A percentile compares a stretch with the other conserved stretches of the same genome.
phyloP scores from a whole-genome alignment of 305 asterid species.

The Galium porrigens region DNA sequence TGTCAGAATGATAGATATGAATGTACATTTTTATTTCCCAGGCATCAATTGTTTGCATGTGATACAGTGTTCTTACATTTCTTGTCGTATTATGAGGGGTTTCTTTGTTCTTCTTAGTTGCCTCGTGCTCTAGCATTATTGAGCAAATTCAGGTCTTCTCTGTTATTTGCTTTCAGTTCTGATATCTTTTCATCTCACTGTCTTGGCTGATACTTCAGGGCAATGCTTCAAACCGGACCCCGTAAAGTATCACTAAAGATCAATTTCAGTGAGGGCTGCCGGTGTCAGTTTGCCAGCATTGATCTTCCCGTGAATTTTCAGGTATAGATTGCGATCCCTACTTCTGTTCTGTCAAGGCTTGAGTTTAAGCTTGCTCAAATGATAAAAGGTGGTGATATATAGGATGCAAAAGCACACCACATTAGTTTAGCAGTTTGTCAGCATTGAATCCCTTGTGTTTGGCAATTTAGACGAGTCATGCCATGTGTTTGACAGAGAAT shows the following conservation, averaged over 20 bases:
- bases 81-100: background rate
- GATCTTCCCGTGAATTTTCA: conserved; percentile 18
- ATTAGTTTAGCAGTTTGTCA: background rate
- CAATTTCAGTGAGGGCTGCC: conserved; percentile 23
- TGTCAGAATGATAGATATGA: background rate
- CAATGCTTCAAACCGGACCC: conserved; percentile 19
- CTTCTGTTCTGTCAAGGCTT: background rate
- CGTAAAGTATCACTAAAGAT: conserved; percentile 18
- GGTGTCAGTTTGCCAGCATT: conserved; percentile 16
- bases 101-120: background rate
- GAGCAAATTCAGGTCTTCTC: background rate
- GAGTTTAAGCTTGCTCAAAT: background rate
- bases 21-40: conserved; percentile 1
- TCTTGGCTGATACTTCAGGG: conserved; percentile 12
- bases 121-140: background rate
- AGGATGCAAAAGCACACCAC: background rate
- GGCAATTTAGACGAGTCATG: background rate
- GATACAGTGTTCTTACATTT: background rate
- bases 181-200: background rate
- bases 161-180: background rate
- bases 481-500: background rate
- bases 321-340: conserved; percentile 11
- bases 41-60: background rate
- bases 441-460: background rate
- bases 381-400: background rate